Evolutionary conservation across 345 rosid species (phyloP), one percentile per base, ranked within the genome.

Genomic region (Acer negundo): DNA sequence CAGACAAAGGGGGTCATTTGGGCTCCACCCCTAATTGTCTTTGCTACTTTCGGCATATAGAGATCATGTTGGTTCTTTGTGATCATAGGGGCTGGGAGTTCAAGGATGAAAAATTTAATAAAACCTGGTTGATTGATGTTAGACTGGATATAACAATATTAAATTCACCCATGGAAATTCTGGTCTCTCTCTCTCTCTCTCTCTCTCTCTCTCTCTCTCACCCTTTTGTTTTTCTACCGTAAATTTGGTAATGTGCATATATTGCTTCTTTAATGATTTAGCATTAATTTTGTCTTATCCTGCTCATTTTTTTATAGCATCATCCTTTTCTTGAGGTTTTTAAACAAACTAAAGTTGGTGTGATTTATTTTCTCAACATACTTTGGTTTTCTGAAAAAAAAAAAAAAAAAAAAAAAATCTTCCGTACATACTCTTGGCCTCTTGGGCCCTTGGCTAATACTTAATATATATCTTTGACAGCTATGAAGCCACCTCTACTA

Each of bases 401-500:
- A 2, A 40, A 35, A 5, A 31, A 3, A 2, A 40, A 42, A 42
- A 7, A 42, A 42, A 7, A 42, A 42, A 1, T n/a, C 12, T 31
- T 64, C 62, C 13, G 8, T 65, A 19, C 13, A 4, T 2, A 5
- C n/a, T 24, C 66, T 73, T 69, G 51, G 23, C 74, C n/a, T n/a
- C n/a, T n/a, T n/a, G n/a, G n/a, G n/a, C n/a, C n/a, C n/a, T n/a
- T n/a, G 51, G 23, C 74, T 69, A 53, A 38, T 73, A 31, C 63
- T 62, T 44, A 66, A 6, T 40, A 15, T 23, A 3, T 62, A 59
- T 63, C 2, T 23, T 67, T 17, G 85, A 87, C 88, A 93, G 99
- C 82, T 92, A 95, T 67, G 98, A 92, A 80, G 93, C 97, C 66
- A 92, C 99, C 73, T 88, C 96, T 73, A 87, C 99, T 4, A 89